Conservation (phyloP, 1,284 basidiomycete genomes). For the Trichosporon sp. region DNA sequence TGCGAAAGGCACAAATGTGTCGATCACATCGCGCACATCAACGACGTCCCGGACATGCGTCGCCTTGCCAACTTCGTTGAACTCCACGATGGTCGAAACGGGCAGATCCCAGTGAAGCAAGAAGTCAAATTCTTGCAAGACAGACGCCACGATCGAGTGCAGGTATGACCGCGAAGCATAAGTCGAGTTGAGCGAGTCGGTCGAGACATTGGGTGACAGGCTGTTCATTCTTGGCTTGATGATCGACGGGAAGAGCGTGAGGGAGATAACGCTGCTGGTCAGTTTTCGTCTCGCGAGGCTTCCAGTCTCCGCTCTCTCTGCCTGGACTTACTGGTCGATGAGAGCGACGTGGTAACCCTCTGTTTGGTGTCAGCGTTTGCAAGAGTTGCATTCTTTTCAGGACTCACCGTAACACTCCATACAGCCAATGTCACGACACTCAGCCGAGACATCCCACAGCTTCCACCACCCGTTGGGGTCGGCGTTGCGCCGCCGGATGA, state of each 20-base stretch:
- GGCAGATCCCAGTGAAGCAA: conserved; percentile 39
- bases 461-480: conserved; percentile 35
- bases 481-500: conserved; percentile 4
- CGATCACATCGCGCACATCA: conserved; percentile 41
- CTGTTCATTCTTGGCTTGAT: conserved; percentile 8
- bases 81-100: conserved; percentile 42
- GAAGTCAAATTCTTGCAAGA: conserved; percentile 32
- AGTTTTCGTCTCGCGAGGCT: not conserved
- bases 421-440: conserved; percentile 42
- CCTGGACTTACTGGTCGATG: conserved; percentile 41
- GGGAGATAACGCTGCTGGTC: conserved; percentile 33
- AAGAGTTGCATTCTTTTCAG: not conserved
- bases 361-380: conserved; percentile 11
- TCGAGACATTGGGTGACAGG: conserved; percentile 6
- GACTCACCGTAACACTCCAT: conserved; percentile 45
- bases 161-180: conserved; percentile 16
- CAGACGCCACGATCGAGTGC: conserved; percentile 17
- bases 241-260: conserved; percentile 35
- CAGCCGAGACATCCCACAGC: conserved; percentile 41
- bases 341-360: conserved; percentile 43
- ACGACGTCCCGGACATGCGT: conserved; percentile 42
- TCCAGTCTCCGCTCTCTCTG: not conserved
- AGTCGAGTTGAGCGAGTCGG: conserved; percentile 6
- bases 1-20: conserved; percentile 45
- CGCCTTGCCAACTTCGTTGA: conserved; percentile 47